A percentile compares a stretch with the other conserved stretches of the same genome.
phyloP scores from a whole-genome alignment of 305 asterid species.

The Fraxinus xanthoxyloides region DNA sequence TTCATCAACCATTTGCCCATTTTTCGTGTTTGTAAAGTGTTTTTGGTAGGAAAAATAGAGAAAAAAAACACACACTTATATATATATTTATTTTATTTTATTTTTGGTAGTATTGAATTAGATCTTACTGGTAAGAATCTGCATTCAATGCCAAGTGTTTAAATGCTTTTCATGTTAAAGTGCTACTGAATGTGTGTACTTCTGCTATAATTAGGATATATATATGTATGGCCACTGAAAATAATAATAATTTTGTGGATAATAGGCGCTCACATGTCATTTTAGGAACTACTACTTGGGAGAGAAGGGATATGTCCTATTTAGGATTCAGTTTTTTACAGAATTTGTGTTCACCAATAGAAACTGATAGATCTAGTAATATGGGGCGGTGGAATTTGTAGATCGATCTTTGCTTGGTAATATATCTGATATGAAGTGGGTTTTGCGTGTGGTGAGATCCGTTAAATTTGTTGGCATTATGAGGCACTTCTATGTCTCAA shows the following conservation, averaged over 20 bases:
- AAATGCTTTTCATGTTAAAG: background rate
- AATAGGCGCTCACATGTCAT: constrained; percentile 13
- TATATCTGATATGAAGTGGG: constrained; percentile 20
- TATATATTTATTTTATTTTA: too few relatives aligned
- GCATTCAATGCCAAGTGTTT: background rate
- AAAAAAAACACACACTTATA: too few relatives aligned
- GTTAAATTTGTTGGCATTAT: constrained; percentile 20
- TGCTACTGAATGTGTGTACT: background rate
- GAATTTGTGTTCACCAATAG: background rate
- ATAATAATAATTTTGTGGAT: background rate
- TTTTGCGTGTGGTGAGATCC: background rate
- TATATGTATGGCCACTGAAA: too few relatives aligned
- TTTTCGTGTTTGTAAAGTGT: background rate
- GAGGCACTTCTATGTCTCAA: constrained; percentile 5
- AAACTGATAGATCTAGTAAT: background rate
- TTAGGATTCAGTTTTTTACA: background rate
- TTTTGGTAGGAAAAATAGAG: background rate
- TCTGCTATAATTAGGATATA: background rate
- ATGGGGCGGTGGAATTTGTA: constrained; percentile 1
- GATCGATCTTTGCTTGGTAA: constrained; percentile 10
- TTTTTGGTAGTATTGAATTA: background rate
- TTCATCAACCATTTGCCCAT: background rate
- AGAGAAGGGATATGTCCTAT: background rate
- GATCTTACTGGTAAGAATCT: background rate
- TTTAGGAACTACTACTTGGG: background rate